Percentiles rank a stretch among this genome's conserved stretches.
These are phyloP conservation scores for Luvunga scandens DNA, from an alignment of 345 rosid genomes.

Conservation along the genomic window DNA sequence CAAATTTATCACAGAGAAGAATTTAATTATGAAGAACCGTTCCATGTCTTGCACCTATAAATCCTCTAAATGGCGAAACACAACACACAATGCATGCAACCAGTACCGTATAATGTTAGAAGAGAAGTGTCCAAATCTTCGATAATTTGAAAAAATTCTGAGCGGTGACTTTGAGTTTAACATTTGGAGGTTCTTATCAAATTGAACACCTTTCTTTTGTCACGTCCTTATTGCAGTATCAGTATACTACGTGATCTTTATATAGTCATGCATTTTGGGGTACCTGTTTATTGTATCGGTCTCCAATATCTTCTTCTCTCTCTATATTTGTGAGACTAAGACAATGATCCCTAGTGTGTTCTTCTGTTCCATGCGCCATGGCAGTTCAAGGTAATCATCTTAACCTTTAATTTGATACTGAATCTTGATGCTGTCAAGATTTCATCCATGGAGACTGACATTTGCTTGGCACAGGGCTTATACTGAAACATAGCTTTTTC, in stretches of 20 bases:
- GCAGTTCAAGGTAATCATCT: slow-evolving; percentile 38
- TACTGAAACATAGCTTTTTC: neutral
- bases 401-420: neutral
- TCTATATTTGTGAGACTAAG: neutral
- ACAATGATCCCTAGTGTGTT: slow-evolving; percentile 54
- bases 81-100: neutral
- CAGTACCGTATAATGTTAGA: neutral
- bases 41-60: neutral
- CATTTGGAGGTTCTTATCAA: neutral
- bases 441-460: neutral
- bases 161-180: neutral
- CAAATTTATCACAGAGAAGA: neutral
- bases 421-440: neutral
- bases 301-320: neutral
- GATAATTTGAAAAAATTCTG: neutral
- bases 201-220: slow-evolving; percentile 21
- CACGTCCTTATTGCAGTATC: neutral
- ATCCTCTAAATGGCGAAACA: neutral
- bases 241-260: slow-evolving; percentile 3
- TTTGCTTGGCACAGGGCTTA: neutral
- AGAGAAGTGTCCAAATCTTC: neutral
- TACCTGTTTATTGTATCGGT: neutral
- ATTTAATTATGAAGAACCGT: neutral
- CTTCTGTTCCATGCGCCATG: slow-evolving; percentile 49
- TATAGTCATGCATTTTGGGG: neutral